Evolutionary conservation across 1,139 yeast genomes (phyloP), one percentile per base, ranked within the genome.

Genomic region (Zhuliangozyma blackwelliae): DNA sequence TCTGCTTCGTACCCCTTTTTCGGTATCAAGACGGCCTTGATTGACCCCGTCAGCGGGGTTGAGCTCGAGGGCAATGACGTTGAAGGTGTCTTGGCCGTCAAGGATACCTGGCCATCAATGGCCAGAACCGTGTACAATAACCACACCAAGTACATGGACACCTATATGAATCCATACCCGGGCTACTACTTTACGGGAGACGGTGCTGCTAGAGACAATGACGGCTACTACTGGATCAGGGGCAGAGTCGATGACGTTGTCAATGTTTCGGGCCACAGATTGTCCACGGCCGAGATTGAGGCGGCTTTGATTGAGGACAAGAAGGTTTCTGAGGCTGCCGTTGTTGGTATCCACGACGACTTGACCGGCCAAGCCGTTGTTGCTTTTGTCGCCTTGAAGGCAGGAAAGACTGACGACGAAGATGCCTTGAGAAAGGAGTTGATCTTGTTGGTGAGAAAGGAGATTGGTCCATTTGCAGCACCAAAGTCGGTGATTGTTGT

Each of bases 171-270:
- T 52, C 97, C 97, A 43, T 92, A 90, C 73, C 96, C 96, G 44
- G 97, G 97, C 40, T 84, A 76, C 69, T 92, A 92, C 71, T 92
- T 92, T 74, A 90, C 97, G 20, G 98, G 98, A 57, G 98, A 92
- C 63, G 97, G 97, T 65, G 97, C 97, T 37, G 97, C 95, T 40
- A 82, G 97, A 65, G 98, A 92, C 62, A 82, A 83, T 54, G 97
- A 92, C 57, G 97, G 97, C 37, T 92, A 83, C 75, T 88, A 89
- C 72, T 92, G 97, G 96, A 90, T 92, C 56, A 79, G 96, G 64
- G 97, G 98, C 52, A 86, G 98, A 70, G 97, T 92, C 50, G 98
- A 92, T 63, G 98, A 92, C 56, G 97, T 92, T 46, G 97, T 92
- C 51, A 92, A 92, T 60, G 97, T 92, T 36, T 84, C 95, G 40